These are phyloP conservation scores for Thermomyces lanuginosus DNA, from an alignment of 2,329 filamentous ascomycete genomes.

Conservation along the genomic window DNA sequence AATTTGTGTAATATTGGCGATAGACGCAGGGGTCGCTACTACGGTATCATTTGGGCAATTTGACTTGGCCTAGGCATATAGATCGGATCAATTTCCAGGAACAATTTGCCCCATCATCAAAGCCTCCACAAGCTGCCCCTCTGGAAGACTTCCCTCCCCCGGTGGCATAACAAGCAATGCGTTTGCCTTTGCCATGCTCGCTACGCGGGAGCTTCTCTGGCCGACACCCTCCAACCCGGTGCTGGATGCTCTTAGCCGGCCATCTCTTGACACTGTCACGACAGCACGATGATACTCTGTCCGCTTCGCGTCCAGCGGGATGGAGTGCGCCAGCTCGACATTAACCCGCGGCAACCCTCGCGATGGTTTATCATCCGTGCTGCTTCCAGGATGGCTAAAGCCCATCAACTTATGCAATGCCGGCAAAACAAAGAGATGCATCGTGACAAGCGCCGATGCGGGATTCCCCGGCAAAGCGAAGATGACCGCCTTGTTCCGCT, in stretches of 20 bases:
- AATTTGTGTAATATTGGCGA: too few species aligned
- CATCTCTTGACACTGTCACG: slow-evolving; percentile 48
- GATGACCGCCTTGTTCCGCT: slow-evolving; percentile 50
- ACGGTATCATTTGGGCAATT: too few species aligned
- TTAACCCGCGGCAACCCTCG: slow-evolving; percentile 53
- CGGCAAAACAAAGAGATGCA: slow-evolving; percentile 85
- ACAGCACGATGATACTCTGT: slow-evolving; percentile 84
- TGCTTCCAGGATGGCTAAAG: slow-evolving; percentile 29
- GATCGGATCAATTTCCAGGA: slow-evolving; percentile 8
- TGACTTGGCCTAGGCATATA: too few species aligned
- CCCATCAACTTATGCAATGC: slow-evolving; percentile 64
- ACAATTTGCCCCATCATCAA: slow-evolving; percentile 52
- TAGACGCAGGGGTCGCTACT: too few species aligned
- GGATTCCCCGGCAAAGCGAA: slow-evolving; percentile 92
- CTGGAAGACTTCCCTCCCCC: slow-evolving; percentile 40
- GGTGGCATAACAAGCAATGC: slow-evolving; percentile 51
- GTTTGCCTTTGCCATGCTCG: slow-evolving; percentile 79
- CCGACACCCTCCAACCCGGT: slow-evolving; percentile 48
- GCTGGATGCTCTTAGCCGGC: slow-evolving; percentile 54
- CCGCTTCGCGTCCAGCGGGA: slow-evolving; percentile 56
- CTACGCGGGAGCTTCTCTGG: slow-evolving; percentile 78
- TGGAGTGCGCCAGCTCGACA: slow-evolving; percentile 55
- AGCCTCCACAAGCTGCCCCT: slow-evolving; percentile 58
- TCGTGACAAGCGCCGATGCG: slow-evolving; percentile 79
- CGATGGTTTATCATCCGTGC: neutral